Conservation (phyloP, 2,329 filamentous ascomycete genomes). For the Alternaria conjuncta region DNA sequence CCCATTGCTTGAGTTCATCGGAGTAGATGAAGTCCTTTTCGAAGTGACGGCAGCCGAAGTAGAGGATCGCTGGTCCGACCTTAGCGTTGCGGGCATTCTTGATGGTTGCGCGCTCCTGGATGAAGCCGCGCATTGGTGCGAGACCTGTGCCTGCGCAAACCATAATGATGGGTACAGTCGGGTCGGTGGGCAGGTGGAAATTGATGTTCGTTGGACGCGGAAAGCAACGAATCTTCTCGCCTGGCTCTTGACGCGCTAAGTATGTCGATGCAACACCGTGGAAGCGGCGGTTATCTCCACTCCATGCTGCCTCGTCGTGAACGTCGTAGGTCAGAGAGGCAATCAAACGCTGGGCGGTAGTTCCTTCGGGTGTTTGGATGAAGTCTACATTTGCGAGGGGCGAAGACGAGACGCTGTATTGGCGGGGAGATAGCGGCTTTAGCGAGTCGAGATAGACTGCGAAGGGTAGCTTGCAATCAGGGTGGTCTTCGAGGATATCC, state of each 20-base stretch:
- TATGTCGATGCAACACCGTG: conserved; percentile 10
- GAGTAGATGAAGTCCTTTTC: conserved; percentile 65
- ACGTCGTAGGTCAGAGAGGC: conserved; percentile 10
- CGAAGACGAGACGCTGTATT: conserved; percentile 67
- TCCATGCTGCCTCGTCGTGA: conserved; percentile 10
- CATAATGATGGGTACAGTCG: conserved; percentile 57
- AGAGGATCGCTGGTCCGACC: conserved; percentile 66
- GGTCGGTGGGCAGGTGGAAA: conserved; percentile 32
- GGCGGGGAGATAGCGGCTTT: conserved; percentile 9
- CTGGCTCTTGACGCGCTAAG: conserved; percentile 3
- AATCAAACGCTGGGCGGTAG: neutral
- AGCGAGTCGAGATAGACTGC: conserved; percentile 5
- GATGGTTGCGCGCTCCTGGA: conserved; percentile 39
- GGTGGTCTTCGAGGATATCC: conserved; percentile 7
- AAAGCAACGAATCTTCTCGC: conserved; percentile 11
- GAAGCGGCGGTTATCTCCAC: conserved; percentile 6
- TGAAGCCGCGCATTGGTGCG: conserved; percentile 42
- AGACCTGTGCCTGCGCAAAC: conserved; percentile 39
- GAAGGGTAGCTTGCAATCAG: conserved; percentile 5
- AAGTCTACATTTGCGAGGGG: conserved; percentile 60
- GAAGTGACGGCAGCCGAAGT: conserved; percentile 65
- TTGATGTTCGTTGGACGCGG: conserved; percentile 13
- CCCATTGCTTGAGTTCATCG: conserved; percentile 56
- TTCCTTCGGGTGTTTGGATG: neutral
- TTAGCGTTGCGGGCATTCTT: conserved; percentile 29